These are phyloP conservation scores for Alternaria rosae DNA, from an alignment of 2,329 filamentous ascomycete genomes.

Conservation along the genomic window DNA sequence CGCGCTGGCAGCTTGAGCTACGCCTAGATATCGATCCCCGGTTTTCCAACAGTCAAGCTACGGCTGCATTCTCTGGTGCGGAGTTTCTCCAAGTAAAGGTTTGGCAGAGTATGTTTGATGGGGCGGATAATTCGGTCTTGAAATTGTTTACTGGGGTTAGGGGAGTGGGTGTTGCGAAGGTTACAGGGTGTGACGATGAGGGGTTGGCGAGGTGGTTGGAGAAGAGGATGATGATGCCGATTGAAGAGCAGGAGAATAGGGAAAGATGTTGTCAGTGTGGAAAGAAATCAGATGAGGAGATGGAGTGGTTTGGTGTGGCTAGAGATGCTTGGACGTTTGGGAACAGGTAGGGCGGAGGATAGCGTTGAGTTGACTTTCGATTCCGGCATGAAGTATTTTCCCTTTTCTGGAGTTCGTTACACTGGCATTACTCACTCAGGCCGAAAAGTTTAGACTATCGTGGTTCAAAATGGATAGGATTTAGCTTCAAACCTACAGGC, in stretches of 20 bases:
- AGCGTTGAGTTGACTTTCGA: not conserved
- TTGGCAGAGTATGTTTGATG: constrained; percentile 52
- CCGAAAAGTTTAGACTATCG: too few relatives aligned
- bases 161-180: constrained; percentile 53
- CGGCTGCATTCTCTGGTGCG: constrained; percentile 54
- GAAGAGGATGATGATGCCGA: constrained; percentile 52
- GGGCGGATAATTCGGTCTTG: constrained; percentile 53
- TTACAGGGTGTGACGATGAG: constrained; percentile 54
- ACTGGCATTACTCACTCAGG: not conserved
- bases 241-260: constrained; percentile 28
- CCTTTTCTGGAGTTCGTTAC: not conserved
- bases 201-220: constrained; percentile 57
- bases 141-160: constrained; percentile 56
- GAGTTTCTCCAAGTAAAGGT: constrained; percentile 60
- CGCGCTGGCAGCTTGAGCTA: constrained; percentile 55
- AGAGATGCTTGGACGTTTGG: constrained; percentile 33
- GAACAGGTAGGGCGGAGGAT: constrained; percentile 16
- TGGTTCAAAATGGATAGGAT: not conserved
- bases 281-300: constrained; percentile 16
- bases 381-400: not conserved
- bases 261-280: constrained; percentile 34
- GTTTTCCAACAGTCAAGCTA: constrained; percentile 51
- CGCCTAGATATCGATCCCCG: constrained; percentile 60
- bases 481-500: too few relatives aligned
- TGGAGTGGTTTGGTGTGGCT: constrained; percentile 22